Evolutionary conservation across 2,329 filamentous ascomycete species (phyloP).

Genomic region (Fusarium sp.): DNA sequence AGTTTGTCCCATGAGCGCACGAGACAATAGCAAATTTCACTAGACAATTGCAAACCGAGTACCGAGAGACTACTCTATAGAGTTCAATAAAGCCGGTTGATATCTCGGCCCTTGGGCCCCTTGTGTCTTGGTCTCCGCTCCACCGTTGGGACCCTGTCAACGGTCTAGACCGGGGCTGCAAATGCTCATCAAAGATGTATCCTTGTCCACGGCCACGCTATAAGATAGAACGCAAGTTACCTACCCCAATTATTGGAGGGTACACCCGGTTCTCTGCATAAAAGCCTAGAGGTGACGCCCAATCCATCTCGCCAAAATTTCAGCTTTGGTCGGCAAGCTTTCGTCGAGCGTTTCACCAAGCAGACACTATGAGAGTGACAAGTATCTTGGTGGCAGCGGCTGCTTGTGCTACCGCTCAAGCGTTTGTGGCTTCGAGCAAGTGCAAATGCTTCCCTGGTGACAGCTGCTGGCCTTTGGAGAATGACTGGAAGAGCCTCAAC

Average conservation of each 20-base stretch:
- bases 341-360: slow-evolving; percentile 4
- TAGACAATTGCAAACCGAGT: too few relatives aligned
- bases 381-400: background rate
- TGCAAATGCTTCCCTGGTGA: slow-evolving; percentile 32
- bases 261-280: background rate
- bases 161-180: background rate
- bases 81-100: background rate
- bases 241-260: slow-evolving; percentile 1
- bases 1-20: too few relatives aligned
- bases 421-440: background rate
- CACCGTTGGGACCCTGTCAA: background rate
- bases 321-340: background rate
- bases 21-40: too few relatives aligned
- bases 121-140: slow-evolving; percentile 1
- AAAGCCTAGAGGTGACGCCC: background rate
- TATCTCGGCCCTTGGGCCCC: background rate
- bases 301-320: background rate
- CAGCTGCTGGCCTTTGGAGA: slow-evolving; percentile 58
- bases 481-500: slow-evolving; percentile 62
- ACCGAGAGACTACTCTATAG: background rate
- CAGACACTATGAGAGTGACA: slow-evolving; percentile 12
- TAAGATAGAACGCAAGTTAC: slow-evolving; percentile 1
- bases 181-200: background rate
- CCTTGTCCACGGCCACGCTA: background rate
- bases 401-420: background rate